Percentiles rank a stretch among this genome's conserved stretches.
These are phyloP conservation scores for Inga oerstediana DNA, from an alignment of 306 rosid genomes.

Conservation along the genomic window DNA sequence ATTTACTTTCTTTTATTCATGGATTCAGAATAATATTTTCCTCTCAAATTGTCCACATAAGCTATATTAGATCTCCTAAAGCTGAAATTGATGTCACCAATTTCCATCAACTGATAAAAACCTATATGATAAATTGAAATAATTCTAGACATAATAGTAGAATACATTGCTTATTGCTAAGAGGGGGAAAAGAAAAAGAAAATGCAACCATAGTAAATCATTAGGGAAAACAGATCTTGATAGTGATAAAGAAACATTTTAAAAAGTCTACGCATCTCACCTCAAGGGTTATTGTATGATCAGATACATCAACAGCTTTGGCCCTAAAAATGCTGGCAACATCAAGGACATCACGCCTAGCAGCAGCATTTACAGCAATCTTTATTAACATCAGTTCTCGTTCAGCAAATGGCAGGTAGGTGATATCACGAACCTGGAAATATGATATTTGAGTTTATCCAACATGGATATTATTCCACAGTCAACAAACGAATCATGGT, in stretches of 20 bases:
- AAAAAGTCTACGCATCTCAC: conserved; percentile 42
- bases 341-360: conserved; percentile 84
- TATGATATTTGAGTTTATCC: too few relatives aligned
- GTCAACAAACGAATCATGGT: neutral
- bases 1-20: too few relatives aligned
- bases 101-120: neutral
- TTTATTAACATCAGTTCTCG: conserved; percentile 83
- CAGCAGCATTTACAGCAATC: conserved; percentile 80
- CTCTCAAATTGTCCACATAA: too few relatives aligned
- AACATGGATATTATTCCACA: neutral
- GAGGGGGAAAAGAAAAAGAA: neutral
- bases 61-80: neutral
- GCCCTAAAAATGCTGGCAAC: conserved; percentile 86
- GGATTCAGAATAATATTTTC: too few relatives aligned
- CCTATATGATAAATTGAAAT: conserved; percentile 18
- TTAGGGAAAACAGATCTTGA: conserved; percentile 5
- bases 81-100: conserved; percentile 11
- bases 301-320: conserved; percentile 83
- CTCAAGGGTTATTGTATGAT: conserved; percentile 83
- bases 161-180: neutral
- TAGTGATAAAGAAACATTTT: conserved; percentile 9
- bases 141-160: conserved; percentile 3
- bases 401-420: conserved; percentile 84
- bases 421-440: conserved; percentile 68
- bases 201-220: neutral